Evolutionary conservation across 208 protist species (phyloP).

Genomic region (Wallacemonas rigidus): DNA sequence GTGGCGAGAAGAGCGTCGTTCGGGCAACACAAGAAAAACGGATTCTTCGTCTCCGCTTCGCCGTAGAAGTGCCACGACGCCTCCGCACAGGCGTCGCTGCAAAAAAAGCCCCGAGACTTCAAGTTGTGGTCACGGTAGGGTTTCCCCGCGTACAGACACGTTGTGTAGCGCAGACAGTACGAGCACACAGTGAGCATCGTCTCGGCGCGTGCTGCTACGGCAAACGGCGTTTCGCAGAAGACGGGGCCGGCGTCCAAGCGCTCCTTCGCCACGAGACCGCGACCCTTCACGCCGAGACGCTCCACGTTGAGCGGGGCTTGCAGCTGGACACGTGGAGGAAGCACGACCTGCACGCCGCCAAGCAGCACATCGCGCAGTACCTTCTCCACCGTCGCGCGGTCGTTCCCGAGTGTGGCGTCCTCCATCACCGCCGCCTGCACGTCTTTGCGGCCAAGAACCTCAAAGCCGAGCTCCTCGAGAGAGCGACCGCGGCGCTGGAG

Average conservation of each 20-base stretch:
- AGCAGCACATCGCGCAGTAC: constrained; percentile 31
- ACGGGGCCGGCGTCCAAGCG: constrained; percentile 53
- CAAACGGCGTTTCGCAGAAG: constrained; percentile 69
- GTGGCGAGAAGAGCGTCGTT: constrained; percentile 79
- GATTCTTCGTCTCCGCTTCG: constrained; percentile 56
- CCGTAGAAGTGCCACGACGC: constrained; percentile 76
- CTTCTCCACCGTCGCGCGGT: constrained; percentile 32
- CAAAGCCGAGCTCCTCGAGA: constrained; percentile 70
- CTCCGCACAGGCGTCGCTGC: constrained; percentile 61
- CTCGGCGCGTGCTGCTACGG: constrained; percentile 63
- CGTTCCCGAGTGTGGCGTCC: constrained; percentile 37
- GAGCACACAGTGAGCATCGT: constrained; percentile 71
- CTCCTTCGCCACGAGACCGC: constrained; percentile 39
- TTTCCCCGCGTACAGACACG: constrained; percentile 66
- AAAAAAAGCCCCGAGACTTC: constrained; percentile 86
- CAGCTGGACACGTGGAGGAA: constrained; percentile 36
- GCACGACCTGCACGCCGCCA: constrained; percentile 23
- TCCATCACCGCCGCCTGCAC: constrained; percentile 46
- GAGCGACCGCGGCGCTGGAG: constrained; percentile 65
- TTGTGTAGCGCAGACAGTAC: constrained; percentile 78
- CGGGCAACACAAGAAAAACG: constrained; percentile 85
- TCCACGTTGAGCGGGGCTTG: constrained; percentile 27
- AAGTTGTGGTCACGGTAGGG: constrained; percentile 49
- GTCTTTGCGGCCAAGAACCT: constrained; percentile 51
- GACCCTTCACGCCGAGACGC: constrained; percentile 33